Percentiles rank a stretch among this genome's conserved stretches.
Conservation (phyloP, 108 stramenopile genomes). For the Mediolabrus comicus region DNA sequence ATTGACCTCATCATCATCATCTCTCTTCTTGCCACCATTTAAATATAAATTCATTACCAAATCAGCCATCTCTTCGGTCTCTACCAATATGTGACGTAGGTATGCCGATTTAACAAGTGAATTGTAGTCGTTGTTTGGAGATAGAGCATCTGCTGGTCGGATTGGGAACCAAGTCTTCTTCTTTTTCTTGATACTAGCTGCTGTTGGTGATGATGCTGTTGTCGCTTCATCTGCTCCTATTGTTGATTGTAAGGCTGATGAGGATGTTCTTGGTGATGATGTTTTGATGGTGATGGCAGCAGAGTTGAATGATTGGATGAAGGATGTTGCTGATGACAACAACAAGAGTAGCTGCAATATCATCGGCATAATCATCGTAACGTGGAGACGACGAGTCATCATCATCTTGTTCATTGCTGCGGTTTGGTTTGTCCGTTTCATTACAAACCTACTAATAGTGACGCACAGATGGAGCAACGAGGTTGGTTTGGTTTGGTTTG, state of each 20-base stretch:
- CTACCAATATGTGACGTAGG: conserved; percentile 72
- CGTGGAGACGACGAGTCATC: too few relatives aligned
- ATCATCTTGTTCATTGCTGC: too few relatives aligned
- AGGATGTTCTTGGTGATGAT: not conserved
- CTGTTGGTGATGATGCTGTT: not conserved
- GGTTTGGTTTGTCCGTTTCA: too few relatives aligned
- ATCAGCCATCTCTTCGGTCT: conserved; percentile 72
- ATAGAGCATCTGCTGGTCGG: conserved; percentile 40
- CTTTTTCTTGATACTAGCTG: not conserved
- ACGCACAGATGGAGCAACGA: too few relatives aligned
- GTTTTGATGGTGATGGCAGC: not conserved
- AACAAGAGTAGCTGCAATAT: not conserved
- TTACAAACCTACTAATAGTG: too few relatives aligned
- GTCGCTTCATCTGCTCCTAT: conserved; percentile 4
- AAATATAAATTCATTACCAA: conserved; percentile 52
- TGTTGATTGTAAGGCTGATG: conserved; percentile 8
- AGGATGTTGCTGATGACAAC: not conserved
- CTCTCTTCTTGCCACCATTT: conserved; percentile 9
- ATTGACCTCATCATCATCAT: not conserved
- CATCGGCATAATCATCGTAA: not conserved
- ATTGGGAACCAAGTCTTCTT: conserved; percentile 42
- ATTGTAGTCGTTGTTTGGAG: conserved; percentile 47
- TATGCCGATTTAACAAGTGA: conserved; percentile 37
- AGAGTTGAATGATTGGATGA: not conserved
- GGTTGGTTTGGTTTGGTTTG: too few relatives aligned